Percentiles rank a stretch among this genome's conserved stretches.
Conservation (phyloP, 495 filamentous ascomycete genomes). For the Aspergillus baeticus region DNA sequence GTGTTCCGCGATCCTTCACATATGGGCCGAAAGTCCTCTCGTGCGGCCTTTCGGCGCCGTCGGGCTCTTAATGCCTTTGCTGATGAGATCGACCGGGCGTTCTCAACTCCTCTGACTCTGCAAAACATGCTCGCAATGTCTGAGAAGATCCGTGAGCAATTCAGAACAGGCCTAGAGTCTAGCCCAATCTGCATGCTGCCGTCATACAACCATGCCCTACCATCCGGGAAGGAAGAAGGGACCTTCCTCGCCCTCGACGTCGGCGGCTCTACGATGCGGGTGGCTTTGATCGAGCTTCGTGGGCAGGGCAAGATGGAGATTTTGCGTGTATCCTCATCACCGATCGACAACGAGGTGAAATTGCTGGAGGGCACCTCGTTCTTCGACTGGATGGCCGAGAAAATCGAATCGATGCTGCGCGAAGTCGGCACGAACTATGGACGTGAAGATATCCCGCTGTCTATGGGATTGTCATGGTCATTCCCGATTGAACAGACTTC, state of each 20-base stretch:
- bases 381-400: constrained; percentile 68
- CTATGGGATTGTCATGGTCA: constrained; percentile 66
- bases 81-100: constrained; percentile 48
- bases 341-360: constrained; percentile 55
- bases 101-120: constrained; percentile 42
- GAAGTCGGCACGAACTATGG: constrained; percentile 39
- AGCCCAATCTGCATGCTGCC: constrained; percentile 65
- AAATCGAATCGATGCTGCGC: constrained; percentile 54
- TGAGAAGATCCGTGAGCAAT: constrained; percentile 57
- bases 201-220: constrained; percentile 62
- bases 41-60: constrained; percentile 40
- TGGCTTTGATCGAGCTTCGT: constrained; percentile 57
- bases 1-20: constrained; percentile 42
- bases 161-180: constrained; percentile 49
- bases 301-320: constrained; percentile 55
- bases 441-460: constrained; percentile 39
- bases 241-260: constrained; percentile 65
- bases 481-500: constrained; percentile 69
- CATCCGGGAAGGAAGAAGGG: constrained; percentile 58
- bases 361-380: constrained; percentile 54
- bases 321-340: constrained; percentile 44
- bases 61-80: constrained; percentile 51
- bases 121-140: constrained; percentile 54
- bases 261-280: constrained; percentile 65
- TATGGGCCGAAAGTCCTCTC: constrained; percentile 35